Evolutionary conservation across 116 monocot genomes (phyloP), one percentile per base, ranked within the genome.

Genomic region (Thalassia testudinum): DNA sequence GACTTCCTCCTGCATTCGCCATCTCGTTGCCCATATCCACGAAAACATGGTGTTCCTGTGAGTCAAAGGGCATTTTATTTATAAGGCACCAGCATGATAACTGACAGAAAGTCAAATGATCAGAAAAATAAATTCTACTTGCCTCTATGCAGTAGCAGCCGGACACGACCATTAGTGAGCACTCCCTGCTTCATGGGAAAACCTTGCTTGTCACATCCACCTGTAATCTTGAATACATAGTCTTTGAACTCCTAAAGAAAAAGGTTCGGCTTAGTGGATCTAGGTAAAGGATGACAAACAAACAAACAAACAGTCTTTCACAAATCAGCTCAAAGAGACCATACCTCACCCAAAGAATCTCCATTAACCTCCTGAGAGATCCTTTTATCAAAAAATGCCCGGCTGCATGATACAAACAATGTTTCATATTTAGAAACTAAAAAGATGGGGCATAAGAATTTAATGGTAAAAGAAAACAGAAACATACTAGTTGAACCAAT

Each of bases 111-210:
- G 18, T n/a, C 4, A 6, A 13, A 2, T 4, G 4, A 21, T 5
- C 27, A 38, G 11, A 5, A 63, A 58, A 7, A 37, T 44, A 5
- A 28, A 66, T 7, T 5, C 18, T n/a, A 44, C 0, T 43, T 58
- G 38, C 79, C 74, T 74, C 79, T 65, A 47, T 74, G 71, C 19
- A 79, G 60, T 13, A 80, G 50, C 25, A 80, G 30, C 18, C 72
- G 67, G 22, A 80, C 71, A 47, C 75, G 80, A 5, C 80, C 80
- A 53, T 59, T 58, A 28, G 80, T 80, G 7, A 80, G 49, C 0
- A 80, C 80, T 55, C 80, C 80, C 51, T 80, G 75, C 55, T 75
- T 75, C 75, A 80, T 71, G 37, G 80, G 80, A 34, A 80, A 80
- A 0, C 80, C 80, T 57, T 75, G 72, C 45, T 80, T 75, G 48